These are phyloP conservation scores for Malus hybrid DNA, from an alignment of 331 rosid genomes.

Conservation along the genomic window DNA sequence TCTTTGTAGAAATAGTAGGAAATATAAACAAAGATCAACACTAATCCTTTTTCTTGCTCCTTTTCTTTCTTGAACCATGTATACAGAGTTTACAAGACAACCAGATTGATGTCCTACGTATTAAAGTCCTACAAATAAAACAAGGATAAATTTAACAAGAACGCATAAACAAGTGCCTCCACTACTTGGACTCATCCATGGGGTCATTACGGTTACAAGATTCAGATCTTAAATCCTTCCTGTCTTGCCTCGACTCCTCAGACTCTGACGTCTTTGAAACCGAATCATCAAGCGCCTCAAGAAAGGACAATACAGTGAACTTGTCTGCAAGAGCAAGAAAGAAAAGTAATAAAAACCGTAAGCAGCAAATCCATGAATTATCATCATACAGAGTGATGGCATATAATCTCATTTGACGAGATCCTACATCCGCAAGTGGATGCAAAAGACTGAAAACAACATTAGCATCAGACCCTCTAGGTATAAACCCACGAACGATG, in stretches of 20 bases:
- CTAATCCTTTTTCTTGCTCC: not conserved
- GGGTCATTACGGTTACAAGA: conserved; percentile 50
- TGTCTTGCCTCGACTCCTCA: conserved; percentile 55
- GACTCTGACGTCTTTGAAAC: conserved; percentile 39
- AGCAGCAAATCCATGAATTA: not conserved
- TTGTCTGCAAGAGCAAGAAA: conserved; percentile 50
- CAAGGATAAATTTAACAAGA: not conserved
- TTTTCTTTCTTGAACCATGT: not conserved
- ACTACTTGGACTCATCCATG: conserved; percentile 71
- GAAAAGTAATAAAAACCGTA: not conserved
- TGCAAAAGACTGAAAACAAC: not conserved
- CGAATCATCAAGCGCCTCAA: conserved; percentile 93
- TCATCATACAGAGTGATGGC: not conserved
- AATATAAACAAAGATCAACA: not conserved
- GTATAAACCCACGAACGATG: too few relatives aligned
- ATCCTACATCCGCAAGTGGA: not conserved
- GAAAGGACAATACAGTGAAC: conserved; percentile 83
- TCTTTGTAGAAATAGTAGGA: not conserved
- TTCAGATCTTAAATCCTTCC: conserved; percentile 61
- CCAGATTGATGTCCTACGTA: not conserved
- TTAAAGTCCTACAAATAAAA: not conserved
- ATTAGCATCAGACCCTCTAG: not conserved
- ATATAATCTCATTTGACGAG: not conserved
- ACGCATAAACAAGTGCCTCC: conserved; percentile 3
- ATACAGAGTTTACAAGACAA: conserved; percentile 3